These are phyloP conservation scores for Metschnikowia aberdeeniae DNA, from an alignment of 805 yeast species.

Conservation along the genomic window DNA sequence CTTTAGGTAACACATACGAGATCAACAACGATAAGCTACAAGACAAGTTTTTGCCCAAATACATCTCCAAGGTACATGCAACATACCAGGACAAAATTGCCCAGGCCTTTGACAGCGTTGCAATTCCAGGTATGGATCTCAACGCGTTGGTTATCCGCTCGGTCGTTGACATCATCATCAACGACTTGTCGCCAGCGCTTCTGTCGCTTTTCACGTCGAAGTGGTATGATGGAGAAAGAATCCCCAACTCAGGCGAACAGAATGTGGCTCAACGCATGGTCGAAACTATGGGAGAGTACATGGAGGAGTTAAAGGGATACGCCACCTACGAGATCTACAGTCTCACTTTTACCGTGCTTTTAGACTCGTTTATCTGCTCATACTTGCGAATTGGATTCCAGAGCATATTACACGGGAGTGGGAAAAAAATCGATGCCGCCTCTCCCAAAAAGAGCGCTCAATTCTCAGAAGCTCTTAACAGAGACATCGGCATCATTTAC, in stretches of 20 bases:
- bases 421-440: conserved; percentile 38
- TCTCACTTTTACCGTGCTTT: conserved; percentile 34
- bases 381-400: conserved; percentile 40
- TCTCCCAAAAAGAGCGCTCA: conserved; percentile 34
- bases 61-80: conserved; percentile 54
- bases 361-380: conserved; percentile 35
- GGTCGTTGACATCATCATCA: conserved; percentile 64
- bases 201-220: conserved; percentile 57
- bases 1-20: conserved; percentile 83
- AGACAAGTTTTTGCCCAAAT: conserved; percentile 61
- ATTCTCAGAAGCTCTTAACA: conserved; percentile 34
- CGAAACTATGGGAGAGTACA: conserved; percentile 72
- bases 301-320: conserved; percentile 55
- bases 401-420: conserved; percentile 39
- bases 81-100: conserved; percentile 32
- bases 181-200: conserved; percentile 64
- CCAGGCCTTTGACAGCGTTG: conserved; percentile 37
- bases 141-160: conserved; percentile 70
- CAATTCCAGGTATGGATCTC: conserved; percentile 70
- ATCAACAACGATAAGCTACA: conserved; percentile 64
- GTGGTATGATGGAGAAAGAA: conserved; percentile 53
- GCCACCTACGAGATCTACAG: conserved; percentile 40
- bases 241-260: conserved; percentile 26
- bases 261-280: conserved; percentile 56
- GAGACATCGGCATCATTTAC: conserved; percentile 38